Evolutionary conservation across 2,329 filamentous ascomycete genomes (phyloP), one percentile per base, ranked within the genome.

Genomic region (Trichoderma aggressivum): DNA sequence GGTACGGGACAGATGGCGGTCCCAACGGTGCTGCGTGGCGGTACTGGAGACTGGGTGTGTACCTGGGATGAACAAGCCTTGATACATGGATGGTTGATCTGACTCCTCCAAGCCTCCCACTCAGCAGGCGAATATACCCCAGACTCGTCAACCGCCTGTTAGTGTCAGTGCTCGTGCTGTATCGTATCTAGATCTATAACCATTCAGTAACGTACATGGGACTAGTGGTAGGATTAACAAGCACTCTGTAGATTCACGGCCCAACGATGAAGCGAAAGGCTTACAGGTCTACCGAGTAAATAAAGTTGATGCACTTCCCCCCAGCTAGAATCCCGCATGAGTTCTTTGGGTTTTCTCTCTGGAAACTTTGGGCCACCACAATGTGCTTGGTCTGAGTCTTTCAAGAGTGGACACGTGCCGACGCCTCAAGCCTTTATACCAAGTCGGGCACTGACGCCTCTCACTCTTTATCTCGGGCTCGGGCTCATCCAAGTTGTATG

Each of bases 271-370:
- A 58, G 50, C 63, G 50, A 66, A 34, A 66, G 12, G 50, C 39
- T 60, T 12, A 28, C 62, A 26, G 12, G 28, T 43, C 47, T 32
- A 55, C 43, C 47, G 67, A 70, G 32, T 55, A 60, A 32, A 70
- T 70, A 70, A 63, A 63, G 59, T 56, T 58, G 59, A 63, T 55
- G 47, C 24, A 53, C 43, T 12, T 30, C 58, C 58, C 58, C 67
- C 59, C 28, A 16, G 50, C 53, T 32, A 32, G n/a, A 32, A 32
- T 6, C 24, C 18, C 7, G 11, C 5, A 7, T 24, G 12, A 14
- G 8, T 36, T 34, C 34, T 26, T 68, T 36, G 16, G 4, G 7
- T 50, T 24, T 50, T 30, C 47, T 34, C 8, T 53, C 6, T 21
- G 18, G 55, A 11, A 16, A 14, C 14, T 58, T 50, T 50, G 47